Base-by-base conservation (phyloP, 1,139 yeast genomes). In the Yamadazyma triangularis region DNA sequence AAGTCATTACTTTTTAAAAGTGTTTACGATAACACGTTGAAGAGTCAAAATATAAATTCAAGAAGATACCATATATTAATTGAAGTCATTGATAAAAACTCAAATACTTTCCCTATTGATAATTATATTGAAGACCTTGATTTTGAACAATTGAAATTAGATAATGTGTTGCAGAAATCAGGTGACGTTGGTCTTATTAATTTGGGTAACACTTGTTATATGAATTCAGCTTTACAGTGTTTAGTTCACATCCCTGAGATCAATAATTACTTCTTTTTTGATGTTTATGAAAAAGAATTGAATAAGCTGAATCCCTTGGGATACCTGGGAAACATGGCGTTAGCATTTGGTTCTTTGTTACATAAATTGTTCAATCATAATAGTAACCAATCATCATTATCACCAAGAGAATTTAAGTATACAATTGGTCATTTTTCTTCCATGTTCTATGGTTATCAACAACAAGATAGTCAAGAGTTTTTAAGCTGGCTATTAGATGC, bases 211-310 rank as follows among this genome's bases (percentile, higher is more conserved):
- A 84, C 96, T 0, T 91, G 98, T 53, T 91, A 88, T 53, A 91
- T 91, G 97, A 91, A 91, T 56, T 86, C 96, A 11, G 96, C 97
- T 0, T 62, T 91, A 33, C 98, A 91, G 53, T 91, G 97, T 50
- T 60, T 91, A 30, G 71, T 79, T 1, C 98, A 91, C 50, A 72
- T 89, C 8, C 95, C 95, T 1, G 96, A 88, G 52, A 59, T 91
- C 25, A 76, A 81, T 12, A 70, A 77, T 28, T 91, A 87, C 53
- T 91, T 91, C 48, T 55, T 73, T 28, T 76, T 73, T 48, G 72
- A 75, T 32, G 64, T 74, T n/a, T 84, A 67, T 50, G 66, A 70
- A 41, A 57, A 60, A 5, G 97, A 91, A 47, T 59, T 91, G 29
- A 91, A 91, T 48, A 47, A 60, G 4, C 66, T 70, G 15, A 91